phyloP scores from a whole-genome alignment of 2,329 filamentous ascomycete species.

The Scytalidium lignicola region DNA sequence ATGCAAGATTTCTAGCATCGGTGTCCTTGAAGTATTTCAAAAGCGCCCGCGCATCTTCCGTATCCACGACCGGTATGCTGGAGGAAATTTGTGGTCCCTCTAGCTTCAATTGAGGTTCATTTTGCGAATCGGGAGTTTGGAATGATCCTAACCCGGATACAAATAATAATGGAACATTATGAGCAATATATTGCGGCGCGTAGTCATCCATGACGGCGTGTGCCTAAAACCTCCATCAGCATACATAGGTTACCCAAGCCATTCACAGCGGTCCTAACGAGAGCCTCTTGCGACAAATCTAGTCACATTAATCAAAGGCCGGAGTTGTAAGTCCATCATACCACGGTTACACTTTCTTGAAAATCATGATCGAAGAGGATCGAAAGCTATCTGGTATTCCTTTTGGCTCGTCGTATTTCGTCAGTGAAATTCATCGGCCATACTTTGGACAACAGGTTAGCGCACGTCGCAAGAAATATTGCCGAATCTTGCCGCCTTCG shows the following conservation, averaged over 20 bases:
- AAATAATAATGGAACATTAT: slow-evolving; percentile 80
- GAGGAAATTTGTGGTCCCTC: slow-evolving; percentile 58
- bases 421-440: too few species aligned
- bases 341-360: not conserved
- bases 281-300: not conserved
- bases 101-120: slow-evolving; percentile 25
- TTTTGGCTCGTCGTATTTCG: too few species aligned
- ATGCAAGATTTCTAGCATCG: slow-evolving; percentile 61
- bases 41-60: slow-evolving; percentile 59
- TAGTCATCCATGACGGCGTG: slow-evolving; percentile 66
- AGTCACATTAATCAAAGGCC: not conserved
- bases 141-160: slow-evolving; percentile 65
- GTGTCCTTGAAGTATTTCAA: slow-evolving; percentile 60
- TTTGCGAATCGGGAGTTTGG: slow-evolving; percentile 35
- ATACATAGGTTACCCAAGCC: not conserved
- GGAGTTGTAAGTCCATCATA: not conserved
- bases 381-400: too few species aligned
- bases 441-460: not conserved
- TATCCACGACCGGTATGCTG: slow-evolving; percentile 62
- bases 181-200: slow-evolving; percentile 72
- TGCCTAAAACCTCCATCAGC: slow-evolving; percentile 19
- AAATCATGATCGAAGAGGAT: not conserved
- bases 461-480: not conserved
- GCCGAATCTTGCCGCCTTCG: not conserved
- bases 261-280: not conserved